phyloP scores from a whole-genome alignment of 2,329 filamentous ascomycete genomes.

The Diaporthe caulivora region DNA sequence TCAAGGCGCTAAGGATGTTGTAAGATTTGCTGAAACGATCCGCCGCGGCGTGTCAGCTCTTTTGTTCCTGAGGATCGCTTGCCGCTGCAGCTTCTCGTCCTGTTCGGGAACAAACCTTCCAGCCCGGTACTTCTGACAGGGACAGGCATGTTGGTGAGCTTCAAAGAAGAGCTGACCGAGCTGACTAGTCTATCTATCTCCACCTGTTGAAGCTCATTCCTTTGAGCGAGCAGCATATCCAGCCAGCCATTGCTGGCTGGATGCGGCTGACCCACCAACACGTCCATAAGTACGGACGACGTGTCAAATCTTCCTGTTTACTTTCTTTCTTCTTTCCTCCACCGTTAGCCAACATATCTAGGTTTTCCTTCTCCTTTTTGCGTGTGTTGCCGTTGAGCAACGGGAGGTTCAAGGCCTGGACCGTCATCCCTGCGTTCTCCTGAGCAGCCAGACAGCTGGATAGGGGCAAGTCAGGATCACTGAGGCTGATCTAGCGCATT shows the following conservation, averaged over 20 bases:
- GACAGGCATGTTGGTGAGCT: background rate
- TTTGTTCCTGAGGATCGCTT: background rate
- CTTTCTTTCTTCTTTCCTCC: background rate
- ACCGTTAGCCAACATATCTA: background rate
- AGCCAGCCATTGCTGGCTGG: conserved; percentile 5
- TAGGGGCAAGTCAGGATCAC: conserved; percentile 8
- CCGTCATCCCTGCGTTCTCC: conserved; percentile 5
- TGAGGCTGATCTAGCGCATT: conserved; percentile 10
- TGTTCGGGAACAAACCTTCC: conserved; percentile 3
- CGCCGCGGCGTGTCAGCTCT: conserved; percentile 15
- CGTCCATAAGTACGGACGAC: background rate
- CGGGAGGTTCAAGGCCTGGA: background rate
- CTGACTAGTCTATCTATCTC: background rate
- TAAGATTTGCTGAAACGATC: conserved; percentile 32
- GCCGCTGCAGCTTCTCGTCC: background rate
- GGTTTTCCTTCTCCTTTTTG: too few species aligned
- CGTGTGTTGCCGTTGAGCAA: background rate
- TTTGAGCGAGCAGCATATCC: background rate
- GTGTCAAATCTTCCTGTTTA: background rate
- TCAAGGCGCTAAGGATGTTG: conserved; percentile 12
- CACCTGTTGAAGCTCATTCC: background rate
- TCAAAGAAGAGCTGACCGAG: background rate
- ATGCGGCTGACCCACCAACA: conserved; percentile 11
- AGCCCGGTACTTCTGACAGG: background rate
- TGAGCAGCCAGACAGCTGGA: background rate